phyloP scores from a whole-genome alignment of 2,329 filamentous ascomycete genomes.

The Grosmannia clavigera region DNA sequence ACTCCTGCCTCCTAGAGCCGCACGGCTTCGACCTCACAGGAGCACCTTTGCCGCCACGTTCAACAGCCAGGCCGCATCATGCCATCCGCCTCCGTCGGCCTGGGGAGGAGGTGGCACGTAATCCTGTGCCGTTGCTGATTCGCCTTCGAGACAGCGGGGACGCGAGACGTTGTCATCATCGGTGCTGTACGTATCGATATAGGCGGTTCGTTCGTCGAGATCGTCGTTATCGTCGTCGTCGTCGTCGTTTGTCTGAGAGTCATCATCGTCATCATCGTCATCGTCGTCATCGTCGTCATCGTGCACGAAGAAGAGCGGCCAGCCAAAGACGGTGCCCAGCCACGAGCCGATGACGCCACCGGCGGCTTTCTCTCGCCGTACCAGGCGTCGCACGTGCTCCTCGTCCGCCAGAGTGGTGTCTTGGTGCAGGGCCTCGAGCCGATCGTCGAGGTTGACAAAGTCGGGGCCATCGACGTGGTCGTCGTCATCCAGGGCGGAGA shows the following conservation, averaged over 20 bases:
- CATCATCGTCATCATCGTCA: slow-evolving; percentile 22
- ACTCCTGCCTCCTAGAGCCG: too few species aligned
- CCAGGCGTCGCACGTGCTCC: slow-evolving; percentile 42
- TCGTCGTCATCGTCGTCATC: slow-evolving; percentile 43
- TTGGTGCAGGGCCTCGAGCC: slow-evolving; percentile 38
- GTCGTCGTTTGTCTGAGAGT: slow-evolving; percentile 24
- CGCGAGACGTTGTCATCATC: slow-evolving; percentile 20
- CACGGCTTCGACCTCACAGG: slow-evolving; percentile 23
- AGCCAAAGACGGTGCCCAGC: slow-evolving; percentile 46
- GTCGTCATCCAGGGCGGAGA: too few species aligned
- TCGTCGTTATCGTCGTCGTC: slow-evolving; percentile 27
- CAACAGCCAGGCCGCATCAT: slow-evolving; percentile 55
- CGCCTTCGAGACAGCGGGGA: slow-evolving; percentile 19
- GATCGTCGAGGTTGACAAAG: slow-evolving; percentile 50
- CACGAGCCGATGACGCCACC: slow-evolving; percentile 40
- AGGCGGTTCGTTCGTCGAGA: slow-evolving; percentile 11
- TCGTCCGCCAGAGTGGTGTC: slow-evolving; percentile 43
- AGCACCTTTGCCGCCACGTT: slow-evolving; percentile 52
- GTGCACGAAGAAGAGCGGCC: slow-evolving; percentile 50
- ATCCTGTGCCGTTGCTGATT: slow-evolving; percentile 23
- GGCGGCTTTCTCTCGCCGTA: slow-evolving; percentile 38
- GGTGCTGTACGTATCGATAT: slow-evolving; percentile 15
- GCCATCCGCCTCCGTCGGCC: slow-evolving; percentile 48
- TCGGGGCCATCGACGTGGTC: slow-evolving; percentile 37
- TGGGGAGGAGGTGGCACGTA: slow-evolving; percentile 35